These are phyloP conservation scores for Fusarium circinatum DNA, from an alignment of 2,329 filamentous ascomycete genomes.

Conservation along the genomic window DNA sequence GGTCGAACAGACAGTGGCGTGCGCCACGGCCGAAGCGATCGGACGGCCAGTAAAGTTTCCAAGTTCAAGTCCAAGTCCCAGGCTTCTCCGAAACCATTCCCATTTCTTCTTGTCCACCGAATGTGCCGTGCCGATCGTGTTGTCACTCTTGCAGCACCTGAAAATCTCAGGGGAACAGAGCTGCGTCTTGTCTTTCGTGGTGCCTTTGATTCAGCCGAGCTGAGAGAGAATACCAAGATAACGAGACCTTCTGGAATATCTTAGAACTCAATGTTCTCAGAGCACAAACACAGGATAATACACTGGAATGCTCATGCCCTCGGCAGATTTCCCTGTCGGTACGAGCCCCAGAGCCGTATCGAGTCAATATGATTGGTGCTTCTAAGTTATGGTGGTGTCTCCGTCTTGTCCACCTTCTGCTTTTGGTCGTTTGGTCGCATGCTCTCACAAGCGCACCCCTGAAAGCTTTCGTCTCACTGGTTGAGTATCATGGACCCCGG, in stretches of 20 bases:
- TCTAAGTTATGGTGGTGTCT: slow-evolving; percentile 45
- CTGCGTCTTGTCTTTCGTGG: background rate
- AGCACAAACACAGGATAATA: background rate
- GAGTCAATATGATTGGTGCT: slow-evolving; percentile 47
- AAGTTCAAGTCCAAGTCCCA: slow-evolving; percentile 1
- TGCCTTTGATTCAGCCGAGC: slow-evolving; percentile 8
- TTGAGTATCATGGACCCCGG: slow-evolving; percentile 29
- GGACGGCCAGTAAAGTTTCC: slow-evolving; percentile 33
- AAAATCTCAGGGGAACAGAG: background rate
- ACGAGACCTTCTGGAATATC: slow-evolving; percentile 47
- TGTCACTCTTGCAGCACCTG: background rate
- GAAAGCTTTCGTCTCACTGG: slow-evolving; percentile 43
- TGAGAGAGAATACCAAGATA: slow-evolving; percentile 23
- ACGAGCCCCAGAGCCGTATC: slow-evolving; percentile 42
- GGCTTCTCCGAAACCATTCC: slow-evolving; percentile 15
- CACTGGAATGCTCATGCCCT: slow-evolving; percentile 39
- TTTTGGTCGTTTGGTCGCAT: slow-evolving; percentile 50
- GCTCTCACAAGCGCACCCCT: slow-evolving; percentile 45
- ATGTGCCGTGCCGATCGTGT: background rate
- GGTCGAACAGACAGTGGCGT: slow-evolving; percentile 37
- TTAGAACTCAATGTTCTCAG: slow-evolving; percentile 5
- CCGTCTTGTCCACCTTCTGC: slow-evolving; percentile 50
- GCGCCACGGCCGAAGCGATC: slow-evolving; percentile 42
- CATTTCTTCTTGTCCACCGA: slow-evolving; percentile 1
- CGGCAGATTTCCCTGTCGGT: slow-evolving; percentile 42